Percentiles rank a stretch among this genome's conserved stretches.
Conservation (phyloP, 2,329 filamentous ascomycete species). For the Colletotrichum musae region DNA sequence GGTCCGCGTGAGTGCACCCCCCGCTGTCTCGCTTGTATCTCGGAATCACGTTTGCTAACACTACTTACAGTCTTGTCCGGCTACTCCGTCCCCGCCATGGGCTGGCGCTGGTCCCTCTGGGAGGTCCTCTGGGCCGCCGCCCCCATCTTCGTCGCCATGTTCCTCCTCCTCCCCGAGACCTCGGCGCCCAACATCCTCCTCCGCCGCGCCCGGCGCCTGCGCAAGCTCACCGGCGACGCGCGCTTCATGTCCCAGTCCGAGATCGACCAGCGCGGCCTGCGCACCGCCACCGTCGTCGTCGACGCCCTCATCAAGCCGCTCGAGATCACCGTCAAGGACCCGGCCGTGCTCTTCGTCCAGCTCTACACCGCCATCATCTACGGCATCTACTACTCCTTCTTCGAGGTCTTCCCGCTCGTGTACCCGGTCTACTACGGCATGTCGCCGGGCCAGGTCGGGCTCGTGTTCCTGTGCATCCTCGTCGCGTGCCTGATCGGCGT, state of each 20-base stretch:
- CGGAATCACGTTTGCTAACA: background rate
- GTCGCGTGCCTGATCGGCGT: conserved; percentile 70
- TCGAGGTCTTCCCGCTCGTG: conserved; percentile 77
- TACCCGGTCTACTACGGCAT: conserved; percentile 73
- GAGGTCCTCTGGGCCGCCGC: conserved; percentile 74
- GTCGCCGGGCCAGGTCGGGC: conserved; percentile 69
- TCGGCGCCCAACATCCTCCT: conserved; percentile 71
- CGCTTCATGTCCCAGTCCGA: conserved; percentile 74
- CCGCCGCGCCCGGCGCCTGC: conserved; percentile 72
- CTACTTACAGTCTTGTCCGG: conserved; percentile 64
- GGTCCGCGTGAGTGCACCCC: conserved; percentile 57
- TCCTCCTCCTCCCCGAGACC: conserved; percentile 76
- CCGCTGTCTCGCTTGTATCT: background rate
- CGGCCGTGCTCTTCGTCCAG: conserved; percentile 73
- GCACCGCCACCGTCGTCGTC: conserved; percentile 59
- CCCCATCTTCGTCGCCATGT: conserved; percentile 72
- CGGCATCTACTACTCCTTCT: conserved; percentile 74
- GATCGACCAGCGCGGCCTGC: conserved; percentile 72
- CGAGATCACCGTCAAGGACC: conserved; percentile 73
- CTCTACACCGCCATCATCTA: conserved; percentile 74
- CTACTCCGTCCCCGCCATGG: conserved; percentile 69
- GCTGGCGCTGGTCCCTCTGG: conserved; percentile 76
- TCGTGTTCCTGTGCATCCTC: conserved; percentile 73
- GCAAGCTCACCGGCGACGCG: conserved; percentile 70
- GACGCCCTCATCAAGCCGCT: conserved; percentile 74